Base-by-base conservation (phyloP, 257 asterid species). In the Nyctanthes arbortristis region DNA sequence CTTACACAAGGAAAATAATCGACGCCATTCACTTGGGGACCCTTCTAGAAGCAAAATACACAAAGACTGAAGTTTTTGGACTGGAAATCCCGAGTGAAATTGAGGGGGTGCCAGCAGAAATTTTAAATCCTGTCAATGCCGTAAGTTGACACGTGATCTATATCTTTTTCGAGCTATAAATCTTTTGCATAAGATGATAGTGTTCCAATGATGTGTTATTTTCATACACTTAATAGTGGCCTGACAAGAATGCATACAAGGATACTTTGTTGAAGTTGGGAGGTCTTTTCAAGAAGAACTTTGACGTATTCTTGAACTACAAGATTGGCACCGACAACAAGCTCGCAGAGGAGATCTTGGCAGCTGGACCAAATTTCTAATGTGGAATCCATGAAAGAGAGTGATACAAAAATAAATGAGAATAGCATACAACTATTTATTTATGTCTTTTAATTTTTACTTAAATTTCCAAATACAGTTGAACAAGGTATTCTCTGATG, bases 1-100 rank as follows among this genome's bases (percentile, higher is more conserved):
- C 96, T 28, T 84, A 90, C 75, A 92, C 98, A 0, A 83, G 98
- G 84, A 92, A 88, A 73, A 92, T 92, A 57, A 92, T 92, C 1
- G 96, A 92, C 58, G 92, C 96, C 63, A 92, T 92, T 62, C 98
- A 92, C 81, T 85, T 96, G 0, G 97, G 98, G 13, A 77, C 65
- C 20, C 96, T 92, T 56, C 39, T 88, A 43, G 12, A 87, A 3
- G 96, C 87, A 1, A 85, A 79, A 8, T 91, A 89, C 82, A 73
- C 55, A 33, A 88, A 75, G 79, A 88, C 95, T 0, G 88, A 91
- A 11, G 91, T 87, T 25, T 91, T 88, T 49, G 92, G 92, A 35
- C 70, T 91, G 5, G 95, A 91, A 77, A 91, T 91, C 70, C 97
- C 97, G 0, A 85, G 89, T 34, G 88, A 68, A 74, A 59, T 91